Percentiles rank a stretch among this genome's conserved stretches.
Conservation (phyloP, 1,284 basidiomycete genomes). For the Papiliotrema nemorosa region DNA sequence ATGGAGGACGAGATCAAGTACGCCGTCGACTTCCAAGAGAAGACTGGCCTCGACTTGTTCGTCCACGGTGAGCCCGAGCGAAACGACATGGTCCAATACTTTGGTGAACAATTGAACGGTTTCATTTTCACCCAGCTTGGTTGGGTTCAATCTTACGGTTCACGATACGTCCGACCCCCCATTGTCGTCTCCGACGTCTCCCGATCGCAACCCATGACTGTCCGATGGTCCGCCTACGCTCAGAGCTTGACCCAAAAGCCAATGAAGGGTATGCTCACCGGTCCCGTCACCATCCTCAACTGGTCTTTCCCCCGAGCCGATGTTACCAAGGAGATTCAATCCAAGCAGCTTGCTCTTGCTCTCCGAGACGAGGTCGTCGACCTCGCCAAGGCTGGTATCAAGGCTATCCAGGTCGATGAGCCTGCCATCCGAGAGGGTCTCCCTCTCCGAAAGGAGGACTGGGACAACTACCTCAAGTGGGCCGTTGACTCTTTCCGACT, state of each 20-base stretch:
- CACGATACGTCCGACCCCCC: conserved; percentile 95
- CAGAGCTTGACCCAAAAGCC: conserved; percentile 91
- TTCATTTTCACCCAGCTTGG: conserved; percentile 86
- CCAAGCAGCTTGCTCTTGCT: conserved; percentile 95
- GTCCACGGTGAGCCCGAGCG: conserved; percentile 99
- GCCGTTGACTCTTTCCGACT: conserved; percentile 97
- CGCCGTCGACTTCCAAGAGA: conserved; percentile 96
- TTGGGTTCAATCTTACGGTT: conserved; percentile 92
- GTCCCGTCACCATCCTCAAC: conserved; percentile 96
- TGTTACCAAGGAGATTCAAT: conserved; percentile 92
- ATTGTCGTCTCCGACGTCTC: conserved; percentile 98
- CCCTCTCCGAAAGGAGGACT: conserved; percentile 88
- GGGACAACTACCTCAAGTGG: conserved; percentile 93
- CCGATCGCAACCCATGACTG: conserved; percentile 90
- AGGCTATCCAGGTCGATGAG: conserved; percentile 99
- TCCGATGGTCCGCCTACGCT: conserved; percentile 94
- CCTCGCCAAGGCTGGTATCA: conserved; percentile 95
- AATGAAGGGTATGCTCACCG: conserved; percentile 99
- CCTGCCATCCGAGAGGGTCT: conserved; percentile 98
- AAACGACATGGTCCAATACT: conserved; percentile 99
- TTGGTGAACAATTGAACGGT: conserved; percentile 92
- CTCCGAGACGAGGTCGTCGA: conserved; percentile 98
- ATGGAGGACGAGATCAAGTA: conserved; percentile 96
- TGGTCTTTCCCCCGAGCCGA: conserved; percentile 99
- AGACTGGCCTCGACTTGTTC: conserved; percentile 90